Base-by-base conservation (phyloP, 208 protist genomes). In the Leishmania braziliensis region DNA sequence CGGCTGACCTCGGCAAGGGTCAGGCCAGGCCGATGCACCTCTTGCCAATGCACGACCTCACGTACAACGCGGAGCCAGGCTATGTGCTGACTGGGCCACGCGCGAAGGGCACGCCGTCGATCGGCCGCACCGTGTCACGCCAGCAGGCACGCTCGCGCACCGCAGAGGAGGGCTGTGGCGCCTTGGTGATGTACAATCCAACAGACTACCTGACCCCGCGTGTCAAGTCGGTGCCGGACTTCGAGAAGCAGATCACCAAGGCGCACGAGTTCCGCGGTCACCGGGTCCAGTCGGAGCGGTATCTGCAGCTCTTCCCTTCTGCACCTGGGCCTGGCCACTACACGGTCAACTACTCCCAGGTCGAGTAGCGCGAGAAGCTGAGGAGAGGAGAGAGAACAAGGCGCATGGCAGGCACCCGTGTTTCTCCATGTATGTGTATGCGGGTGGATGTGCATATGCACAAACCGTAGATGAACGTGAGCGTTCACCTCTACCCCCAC, bases 211-310 rank as follows among this genome's bases (percentile, higher is more conserved):
- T 87, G 16, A 60, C 70, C n/a, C 73, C 76, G 1, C 75, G 70
- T n/a, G 81, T 79, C 48, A 96, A 94, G 79, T 91, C 75, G 53
- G 89, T 96, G 78, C 90, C 92, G 9, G 60, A 92, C 65, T 96
- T 96, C 78, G 92, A 94, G 66, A 93, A 93, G 81, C 92, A 96
- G 68, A 96, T 94, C 43, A 96, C 92, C 48, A 96, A 96, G 79
- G 92, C 94, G 79, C 89, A 89, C 68, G 90, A 96, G 86, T 96
- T 96, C 77, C 90, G 89, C 74, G 92, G 92, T 5, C 92, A 94
- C 77, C 86, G 88, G 39, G 82, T 94, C 46, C 89, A 88, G 82
- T 96, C 92, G 26, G 92, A 96, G 85, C 80, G 92, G 60, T 94
- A 91, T 87, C 78, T 75, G 53, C 88, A 84, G 1, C 88, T 90